Conservation (phyloP, 2,329 filamentous ascomycete species). For the Alternaria infectoria region DNA sequence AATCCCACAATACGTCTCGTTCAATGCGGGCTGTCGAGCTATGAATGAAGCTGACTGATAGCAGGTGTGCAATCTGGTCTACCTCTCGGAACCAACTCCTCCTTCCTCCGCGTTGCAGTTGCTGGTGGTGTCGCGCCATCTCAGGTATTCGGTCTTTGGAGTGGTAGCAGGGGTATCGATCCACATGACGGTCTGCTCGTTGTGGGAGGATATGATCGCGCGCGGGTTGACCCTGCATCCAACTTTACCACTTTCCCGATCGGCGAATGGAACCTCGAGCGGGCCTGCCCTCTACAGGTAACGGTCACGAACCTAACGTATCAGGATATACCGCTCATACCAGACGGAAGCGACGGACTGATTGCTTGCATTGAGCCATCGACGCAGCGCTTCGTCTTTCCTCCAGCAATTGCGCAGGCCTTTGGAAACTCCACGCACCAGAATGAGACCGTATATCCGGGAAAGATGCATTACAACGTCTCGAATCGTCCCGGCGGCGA, state of each 20-base stretch:
- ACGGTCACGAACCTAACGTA: conserved; percentile 10
- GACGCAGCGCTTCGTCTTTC: conserved; percentile 10
- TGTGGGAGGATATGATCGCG: conserved; percentile 17
- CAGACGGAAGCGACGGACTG: neutral
- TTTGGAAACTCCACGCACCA: neutral
- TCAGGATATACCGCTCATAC: conserved; percentile 1
- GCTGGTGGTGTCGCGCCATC: conserved; percentile 13
- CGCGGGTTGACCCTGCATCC: conserved; percentile 3
- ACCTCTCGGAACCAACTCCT: conserved; percentile 16
- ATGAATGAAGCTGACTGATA: neutral
- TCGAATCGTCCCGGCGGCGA: conserved; percentile 4
- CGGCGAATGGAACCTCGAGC: conserved; percentile 8
- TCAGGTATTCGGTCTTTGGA: conserved; percentile 16
- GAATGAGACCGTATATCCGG: conserved; percentile 6
- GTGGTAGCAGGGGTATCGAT: conserved; percentile 9
- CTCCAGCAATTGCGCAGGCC: neutral
- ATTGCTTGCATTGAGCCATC: conserved; percentile 10
- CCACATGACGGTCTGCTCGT: conserved; percentile 14
- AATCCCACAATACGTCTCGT: neutral
- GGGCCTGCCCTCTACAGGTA: conserved; percentile 13
- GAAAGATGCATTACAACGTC: conserved; percentile 7
- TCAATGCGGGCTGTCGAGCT: neutral
- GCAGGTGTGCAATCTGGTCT: conserved; percentile 11
- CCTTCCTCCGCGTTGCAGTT: conserved; percentile 15
- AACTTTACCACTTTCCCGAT: conserved; percentile 12